Base-by-base conservation (phyloP, 2,329 filamentous ascomycete genomes). In the Exophiala bonariae region DNA sequence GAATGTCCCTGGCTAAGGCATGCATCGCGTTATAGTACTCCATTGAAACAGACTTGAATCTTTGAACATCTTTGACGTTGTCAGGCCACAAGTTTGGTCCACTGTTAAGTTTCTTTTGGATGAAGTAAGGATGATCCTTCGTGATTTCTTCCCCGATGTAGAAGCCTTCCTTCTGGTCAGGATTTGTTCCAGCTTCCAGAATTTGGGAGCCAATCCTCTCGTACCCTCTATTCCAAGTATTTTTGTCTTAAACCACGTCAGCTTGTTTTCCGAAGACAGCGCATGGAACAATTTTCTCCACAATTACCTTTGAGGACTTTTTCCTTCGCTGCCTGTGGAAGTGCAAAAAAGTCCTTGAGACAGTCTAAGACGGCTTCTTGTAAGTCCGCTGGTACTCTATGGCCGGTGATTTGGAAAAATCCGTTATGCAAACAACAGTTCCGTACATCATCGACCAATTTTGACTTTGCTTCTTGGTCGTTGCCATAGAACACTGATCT, bases 341-440 rank as follows among this genome's bases (percentile, higher is more conserved):
- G 66, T 3, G 65, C 62, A 55, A 82, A 81, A 58, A 81, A 72
- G 9, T 63, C 64, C 52, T 70, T 66, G 13, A 70, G 64, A 3
- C 67, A 63, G n/a, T 66, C 54, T 44, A 79, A 64, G 2, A 73
- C 65, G 2, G 59, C 59, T 13, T 68, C 52, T 52, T 74, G 75
- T 13, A 75, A 59, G 4, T 58, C 50, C 3, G 63, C 49, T 2
- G 72, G 61, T 3, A 80, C 67, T 3, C 67, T 62, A 55, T 80
- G 76, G 9, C 72, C 71, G 4, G 67, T 65, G 41, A 81, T 70
- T 54, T 78, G 75, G 61, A 80, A 79, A 61, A 80, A 80, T 3
- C 77, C 76, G 22, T 66, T 76, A 56, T 63, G 69, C 16, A 68
- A 61, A 51, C 73, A 76, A 40, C 70, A 70, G 22, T 65, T 57